Conservation (phyloP, 23 red algal genomes). For the Gracilariopsis chorda region DNA sequence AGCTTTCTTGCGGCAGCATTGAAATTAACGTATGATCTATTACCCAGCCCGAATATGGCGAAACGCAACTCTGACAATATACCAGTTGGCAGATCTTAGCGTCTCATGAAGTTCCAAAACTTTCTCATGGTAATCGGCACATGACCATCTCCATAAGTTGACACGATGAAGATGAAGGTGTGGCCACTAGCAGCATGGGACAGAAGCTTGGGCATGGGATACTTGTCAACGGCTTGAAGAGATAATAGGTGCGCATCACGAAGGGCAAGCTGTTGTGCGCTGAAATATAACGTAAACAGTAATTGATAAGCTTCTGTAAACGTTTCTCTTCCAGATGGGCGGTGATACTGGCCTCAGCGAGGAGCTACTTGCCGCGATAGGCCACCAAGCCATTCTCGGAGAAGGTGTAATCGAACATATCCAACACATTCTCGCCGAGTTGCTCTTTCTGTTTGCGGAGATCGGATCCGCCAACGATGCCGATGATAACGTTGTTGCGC, state of each 20-base stretch:
- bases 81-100: conserved; percentile 11
- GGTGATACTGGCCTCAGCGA: conserved; percentile 55
- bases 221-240: conserved; percentile 8
- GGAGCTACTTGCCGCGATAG: conserved; percentile 63
- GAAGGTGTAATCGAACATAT: conserved; percentile 92
- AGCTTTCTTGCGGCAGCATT: conserved; percentile 78
- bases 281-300: conserved; percentile 71
- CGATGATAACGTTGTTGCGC: conserved; percentile 41
- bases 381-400: conserved; percentile 90
- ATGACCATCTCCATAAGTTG: conserved; percentile 88
- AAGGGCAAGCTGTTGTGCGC: conserved; percentile 39
- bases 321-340: conserved; percentile 72
- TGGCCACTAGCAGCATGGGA: background rate
- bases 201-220: conserved; percentile 12
- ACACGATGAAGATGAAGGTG: conserved; percentile 72
- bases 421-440: conserved; percentile 74
- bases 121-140: conserved; percentile 56
- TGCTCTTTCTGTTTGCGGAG: conserved; percentile 81
- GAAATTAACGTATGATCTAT: conserved; percentile 74
- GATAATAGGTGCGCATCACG: background rate
- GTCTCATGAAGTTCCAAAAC: conserved; percentile 66
- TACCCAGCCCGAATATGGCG: conserved; percentile 85
- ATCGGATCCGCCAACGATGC: conserved; percentile 85
- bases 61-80: conserved; percentile 35
- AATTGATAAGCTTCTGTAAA: conserved; percentile 85